Conservation (phyloP, 192 early-diverging fungal species). For the Chytriomyces hyalinus region DNA sequence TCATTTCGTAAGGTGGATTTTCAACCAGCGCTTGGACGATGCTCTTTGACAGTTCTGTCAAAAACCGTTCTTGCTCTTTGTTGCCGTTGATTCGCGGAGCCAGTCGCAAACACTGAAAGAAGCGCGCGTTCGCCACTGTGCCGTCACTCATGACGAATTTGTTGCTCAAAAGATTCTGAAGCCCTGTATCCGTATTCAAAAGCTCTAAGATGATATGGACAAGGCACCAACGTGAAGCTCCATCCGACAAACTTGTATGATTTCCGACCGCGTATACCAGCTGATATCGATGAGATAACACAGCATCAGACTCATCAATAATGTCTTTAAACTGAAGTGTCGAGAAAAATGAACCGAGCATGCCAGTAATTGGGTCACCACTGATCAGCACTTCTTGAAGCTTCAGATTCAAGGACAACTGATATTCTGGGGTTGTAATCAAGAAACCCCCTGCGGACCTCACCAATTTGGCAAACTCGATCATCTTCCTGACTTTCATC, state of each 20-base stretch:
- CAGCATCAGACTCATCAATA: slow-evolving; percentile 17
- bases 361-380: too few species aligned
- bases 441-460: neutral
- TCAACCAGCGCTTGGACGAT: neutral
- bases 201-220: neutral
- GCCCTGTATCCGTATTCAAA: neutral
- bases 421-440: slow-evolving; percentile 27
- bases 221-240: neutral
- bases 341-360: too few species aligned
- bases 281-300: slow-evolving; percentile 32
- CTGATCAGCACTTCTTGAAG: neutral
- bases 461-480: neutral
- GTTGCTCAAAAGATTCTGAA: neutral
- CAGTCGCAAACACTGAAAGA: too few species aligned
- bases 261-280: slow-evolving; percentile 29
- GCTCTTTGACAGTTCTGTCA: neutral
- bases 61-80: too few species aligned
- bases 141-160: neutral
- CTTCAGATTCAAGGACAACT: slow-evolving; percentile 30
- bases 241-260: slow-evolving; percentile 6
- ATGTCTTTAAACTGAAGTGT: too few species aligned
- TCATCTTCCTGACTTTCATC: neutral
- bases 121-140: too few species aligned
- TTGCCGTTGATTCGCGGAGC: too few species aligned
- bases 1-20: neutral